Evolutionary conservation across 805 yeast genomes (phyloP), one percentile per base, ranked within the genome.

Genomic region (Saturnispora sekii): DNA sequence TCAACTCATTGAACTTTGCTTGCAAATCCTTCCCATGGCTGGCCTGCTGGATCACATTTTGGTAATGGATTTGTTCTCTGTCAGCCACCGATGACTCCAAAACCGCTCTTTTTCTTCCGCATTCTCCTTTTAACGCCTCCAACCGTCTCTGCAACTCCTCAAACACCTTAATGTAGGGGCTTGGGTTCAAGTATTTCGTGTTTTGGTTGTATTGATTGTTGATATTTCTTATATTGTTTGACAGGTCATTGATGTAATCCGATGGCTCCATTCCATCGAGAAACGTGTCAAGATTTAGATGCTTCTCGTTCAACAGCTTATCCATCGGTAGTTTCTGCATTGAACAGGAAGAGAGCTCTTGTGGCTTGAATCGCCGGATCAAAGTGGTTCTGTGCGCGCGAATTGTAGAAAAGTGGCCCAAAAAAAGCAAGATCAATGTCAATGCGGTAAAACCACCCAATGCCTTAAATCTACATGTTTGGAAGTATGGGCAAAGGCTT

Each of bases 81-180:
- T 70, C 67, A 3, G 74, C 71, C 1, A 82, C 86, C 15, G 76
- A 78, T 15, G 64, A 65, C 40, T 74, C 81, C 17, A 79, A 68
- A n/a, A 64, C 63, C 4, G 64, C 64, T 50, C 77, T 80, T 44
- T 70, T 71, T 12, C 61, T 59, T 4, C 63, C 58, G 3, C 88
- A 76, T 37, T 81, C 81, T 1, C 70, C 73, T 38, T 71, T 71
- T 36, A 93, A 63, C 41, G 69, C 69, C 54, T 77, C 75, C 51
- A 90, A 66, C 55, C 86, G 90, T 38, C 78, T 71, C 38, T 88
- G 66, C 2, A 93, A 85, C 1, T 89, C 78, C 59, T 90, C 97
- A 61, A 93, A 89, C 0, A 96, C 86, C 53, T 96, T 75, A 39
- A 90, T 90, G 59, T 85, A 93, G 2, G 97, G 97, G 56, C 86